phyloP scores from a whole-genome alignment of 441 rosid genomes.

The Dalechampia spathulata region DNA sequence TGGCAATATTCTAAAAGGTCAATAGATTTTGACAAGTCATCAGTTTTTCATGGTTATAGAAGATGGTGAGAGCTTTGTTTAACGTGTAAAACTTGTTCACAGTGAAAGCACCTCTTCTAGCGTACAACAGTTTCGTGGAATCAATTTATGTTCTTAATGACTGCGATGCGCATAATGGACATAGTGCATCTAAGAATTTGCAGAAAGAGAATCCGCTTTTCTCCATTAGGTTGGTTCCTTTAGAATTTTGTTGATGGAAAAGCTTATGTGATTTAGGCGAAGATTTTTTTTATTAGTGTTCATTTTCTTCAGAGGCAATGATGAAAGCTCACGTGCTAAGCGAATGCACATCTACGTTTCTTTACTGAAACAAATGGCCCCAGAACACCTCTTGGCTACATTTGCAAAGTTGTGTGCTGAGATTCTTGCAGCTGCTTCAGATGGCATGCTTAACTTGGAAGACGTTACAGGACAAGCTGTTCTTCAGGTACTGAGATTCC shows the following conservation, averaged over 20 bases:
- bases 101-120: conserved; percentile 95
- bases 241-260: conserved; percentile 1
- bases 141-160: conserved; percentile 84
- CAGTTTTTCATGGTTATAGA: neutral
- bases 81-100: conserved; percentile 19
- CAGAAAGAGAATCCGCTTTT: conserved; percentile 47
- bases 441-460: conserved; percentile 73
- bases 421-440: conserved; percentile 92
- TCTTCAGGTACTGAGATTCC: conserved; percentile 48
- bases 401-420: conserved; percentile 93
- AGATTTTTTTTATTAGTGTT: neutral
- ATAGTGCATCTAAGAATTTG: conserved; percentile 44
- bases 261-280: neutral
- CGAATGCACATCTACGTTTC: conserved; percentile 79
- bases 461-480: conserved; percentile 76
- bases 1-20: conserved; percentile 86
- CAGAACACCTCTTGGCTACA: conserved; percentile 90
- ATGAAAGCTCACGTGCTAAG: conserved; percentile 66
- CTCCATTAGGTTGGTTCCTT: conserved; percentile 49
- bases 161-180: conserved; percentile 59
- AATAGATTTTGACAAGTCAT: conserved; percentile 7
- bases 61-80: conserved; percentile 7
- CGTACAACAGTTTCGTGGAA: conserved; percentile 96
- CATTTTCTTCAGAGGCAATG: conserved; percentile 57
- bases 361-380: conserved; percentile 93